Evolutionary conservation across 306 rosid genomes (phyloP).

Genomic region (Malus orientalis): DNA sequence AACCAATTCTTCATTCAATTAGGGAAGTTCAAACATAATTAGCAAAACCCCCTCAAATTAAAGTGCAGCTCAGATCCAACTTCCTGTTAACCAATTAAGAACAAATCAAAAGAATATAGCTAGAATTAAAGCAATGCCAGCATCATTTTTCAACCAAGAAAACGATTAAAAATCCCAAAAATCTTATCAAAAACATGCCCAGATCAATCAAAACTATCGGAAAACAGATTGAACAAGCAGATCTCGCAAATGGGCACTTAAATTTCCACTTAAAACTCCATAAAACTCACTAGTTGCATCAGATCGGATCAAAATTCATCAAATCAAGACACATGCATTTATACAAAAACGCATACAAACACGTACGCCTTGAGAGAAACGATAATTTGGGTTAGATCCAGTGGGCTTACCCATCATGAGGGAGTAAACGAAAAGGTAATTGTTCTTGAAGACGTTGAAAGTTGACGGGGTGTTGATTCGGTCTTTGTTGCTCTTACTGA

Average conservation of each 20-base stretch:
- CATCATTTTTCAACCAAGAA: neutral
- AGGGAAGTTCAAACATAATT: neutral
- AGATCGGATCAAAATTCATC: conserved; percentile 30
- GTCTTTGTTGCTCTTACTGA: conserved; percentile 87
- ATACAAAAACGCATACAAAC: neutral
- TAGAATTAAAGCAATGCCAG: neutral
- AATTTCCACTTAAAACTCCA: neutral
- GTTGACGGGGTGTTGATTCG: conserved; percentile 63
- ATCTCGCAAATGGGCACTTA: conserved; percentile 9
- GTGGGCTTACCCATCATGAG: conserved; percentile 66
- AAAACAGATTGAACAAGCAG: neutral
- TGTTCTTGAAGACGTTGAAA: conserved; percentile 95
- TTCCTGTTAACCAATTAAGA: neutral
- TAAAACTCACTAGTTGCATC: neutral
- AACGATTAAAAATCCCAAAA: neutral
- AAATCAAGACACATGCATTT: neutral
- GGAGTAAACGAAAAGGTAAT: conserved; percentile 85
- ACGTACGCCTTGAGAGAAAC: neutral
- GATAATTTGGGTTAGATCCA: conserved; percentile 31
- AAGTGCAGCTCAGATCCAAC: conserved; percentile 1
- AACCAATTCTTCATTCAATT: neutral
- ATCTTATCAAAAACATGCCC: neutral
- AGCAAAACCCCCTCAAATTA: neutral
- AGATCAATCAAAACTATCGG: neutral
- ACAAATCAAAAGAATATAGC: neutral